Base-by-base conservation (phyloP, 768 basidiomycete species). In the Leccinellum luteum region DNA sequence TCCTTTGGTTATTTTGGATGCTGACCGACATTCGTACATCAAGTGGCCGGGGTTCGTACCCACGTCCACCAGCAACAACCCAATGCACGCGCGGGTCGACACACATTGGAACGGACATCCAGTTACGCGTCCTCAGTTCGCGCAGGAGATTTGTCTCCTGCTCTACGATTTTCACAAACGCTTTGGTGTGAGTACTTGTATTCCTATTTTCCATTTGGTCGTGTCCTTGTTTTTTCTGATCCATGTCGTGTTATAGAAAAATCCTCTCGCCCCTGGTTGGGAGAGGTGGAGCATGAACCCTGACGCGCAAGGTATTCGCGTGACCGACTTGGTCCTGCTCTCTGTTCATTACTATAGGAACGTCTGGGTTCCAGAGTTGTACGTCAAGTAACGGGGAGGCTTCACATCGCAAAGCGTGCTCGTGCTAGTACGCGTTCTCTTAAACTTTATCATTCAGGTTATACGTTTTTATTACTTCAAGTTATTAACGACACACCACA, bases 1-100 rank as follows among this genome's bases (percentile, higher is more conserved):
- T 44, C 21, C 17, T n/a, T n/a, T 38, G 35, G 19, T 45, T 45
- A 15, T 23, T 14, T 15, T 23, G 6, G 13, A 23, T 19, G 13
- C 21, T 45, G 14, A 45, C 44, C 10, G 14, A 45, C 44, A 45
- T 45, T 15, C 13, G 44, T 7, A 45, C 21, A 45, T 53, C 48
- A 51, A 55, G 54, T 55, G 54, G 54, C 54, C 50, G 6, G 54
- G 28, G 21, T 48, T 28, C n/a, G 21, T 45, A 23, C 44, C 19
- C 6, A 23, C 44, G 17, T 38, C 35, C 44, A 13, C 7, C 12
- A 13, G 8, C 44, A 45, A 41, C 9, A 41, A 45, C 17, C 44
- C 44, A 7, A 45, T 23, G 44, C 6, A 23, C 12, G 44, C 21
- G 19, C 44, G 44, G 12, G 23, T 45, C 19, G 14, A 45, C 44